phyloP scores from a whole-genome alignment of 2,329 filamentous ascomycete species.

The Colletotrichum nymphaeae region DNA sequence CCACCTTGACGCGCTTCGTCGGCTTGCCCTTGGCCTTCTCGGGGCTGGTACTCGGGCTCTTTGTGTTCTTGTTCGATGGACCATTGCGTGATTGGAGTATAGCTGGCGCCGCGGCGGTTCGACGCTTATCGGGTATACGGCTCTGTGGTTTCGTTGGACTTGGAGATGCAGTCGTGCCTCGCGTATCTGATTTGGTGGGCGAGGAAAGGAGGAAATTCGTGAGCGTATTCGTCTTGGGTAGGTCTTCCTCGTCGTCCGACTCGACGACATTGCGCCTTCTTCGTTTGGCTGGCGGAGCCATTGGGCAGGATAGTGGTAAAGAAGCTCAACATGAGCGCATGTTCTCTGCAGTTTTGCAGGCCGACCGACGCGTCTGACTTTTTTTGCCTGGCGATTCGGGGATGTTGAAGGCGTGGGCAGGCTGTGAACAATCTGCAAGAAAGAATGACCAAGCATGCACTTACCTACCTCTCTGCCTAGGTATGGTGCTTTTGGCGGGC shows the following conservation, averaged over 20 bases:
- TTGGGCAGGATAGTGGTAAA: constrained; percentile 42
- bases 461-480: neutral
- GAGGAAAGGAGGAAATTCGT: constrained; percentile 66
- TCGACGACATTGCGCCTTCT: constrained; percentile 67
- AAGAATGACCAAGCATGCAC: neutral
- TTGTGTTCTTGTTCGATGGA: constrained; percentile 40
- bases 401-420: neutral
- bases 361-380: neutral
- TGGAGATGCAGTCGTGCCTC: constrained; percentile 50
- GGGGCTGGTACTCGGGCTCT: constrained; percentile 58
- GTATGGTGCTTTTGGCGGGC: neutral
- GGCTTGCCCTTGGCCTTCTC: constrained; percentile 57
- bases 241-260: constrained; percentile 61
- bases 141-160: constrained; percentile 51
- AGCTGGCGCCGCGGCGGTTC: constrained; percentile 28
- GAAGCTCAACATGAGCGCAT: constrained; percentile 31
- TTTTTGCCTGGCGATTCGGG: constrained; percentile 4
- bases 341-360: constrained; percentile 14
- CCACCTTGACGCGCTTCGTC: constrained; percentile 47
- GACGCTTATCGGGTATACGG: neutral
- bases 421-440: constrained; percentile 3
- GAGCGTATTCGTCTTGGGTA: constrained; percentile 57
- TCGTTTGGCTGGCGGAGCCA: constrained; percentile 70
- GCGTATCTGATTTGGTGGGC: constrained; percentile 51
- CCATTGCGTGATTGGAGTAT: constrained; percentile 40